phyloP scores from a whole-genome alignment of 2,329 filamentous ascomycete species.

The Penicillium rolfsii region DNA sequence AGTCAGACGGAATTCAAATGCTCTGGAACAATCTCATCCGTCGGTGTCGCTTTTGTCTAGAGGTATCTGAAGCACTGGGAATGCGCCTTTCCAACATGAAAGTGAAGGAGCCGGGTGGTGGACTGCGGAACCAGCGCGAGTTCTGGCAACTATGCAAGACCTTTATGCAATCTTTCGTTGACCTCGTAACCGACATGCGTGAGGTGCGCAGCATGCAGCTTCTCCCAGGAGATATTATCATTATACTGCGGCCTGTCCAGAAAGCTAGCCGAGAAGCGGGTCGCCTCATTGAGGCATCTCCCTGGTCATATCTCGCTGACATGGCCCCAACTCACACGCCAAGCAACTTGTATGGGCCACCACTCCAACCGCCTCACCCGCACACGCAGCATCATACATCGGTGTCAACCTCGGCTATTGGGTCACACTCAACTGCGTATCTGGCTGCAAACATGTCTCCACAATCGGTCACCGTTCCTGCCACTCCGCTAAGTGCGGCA shows the following conservation, averaged over 20 bases:
- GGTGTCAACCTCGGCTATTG: constrained; percentile 32
- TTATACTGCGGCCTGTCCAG: constrained; percentile 78
- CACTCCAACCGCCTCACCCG: constrained; percentile 37
- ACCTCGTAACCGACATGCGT: constrained; percentile 52
- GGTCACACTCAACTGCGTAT: constrained; percentile 26
- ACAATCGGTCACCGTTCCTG: constrained; percentile 66
- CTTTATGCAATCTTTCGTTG: constrained; percentile 54
- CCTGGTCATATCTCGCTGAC: constrained; percentile 62
- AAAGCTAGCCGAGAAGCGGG: constrained; percentile 79
- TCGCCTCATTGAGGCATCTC: constrained; percentile 68
- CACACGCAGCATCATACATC: constrained; percentile 38
- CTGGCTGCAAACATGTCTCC: constrained; percentile 43
- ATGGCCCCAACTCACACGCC: constrained; percentile 40
- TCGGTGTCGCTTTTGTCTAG: constrained; percentile 70
- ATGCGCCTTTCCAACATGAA: constrained; percentile 76
- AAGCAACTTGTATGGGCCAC: constrained; percentile 40
- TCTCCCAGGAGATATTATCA: constrained; percentile 67
- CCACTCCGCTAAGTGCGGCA: constrained; percentile 86
- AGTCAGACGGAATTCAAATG: constrained; percentile 62
- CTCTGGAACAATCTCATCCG: constrained; percentile 72
- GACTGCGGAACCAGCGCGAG: constrained; percentile 61
- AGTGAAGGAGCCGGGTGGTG: constrained; percentile 77
- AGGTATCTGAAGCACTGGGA: constrained; percentile 74
- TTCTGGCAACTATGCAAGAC: constrained; percentile 72
- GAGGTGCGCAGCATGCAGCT: constrained; percentile 53